A percentile compares a stretch with the other conserved stretches of the same genome.
Evolutionary conservation across 1,284 basidiomycete species (phyloP).

Genomic region (Schizopora paradoxa): DNA sequence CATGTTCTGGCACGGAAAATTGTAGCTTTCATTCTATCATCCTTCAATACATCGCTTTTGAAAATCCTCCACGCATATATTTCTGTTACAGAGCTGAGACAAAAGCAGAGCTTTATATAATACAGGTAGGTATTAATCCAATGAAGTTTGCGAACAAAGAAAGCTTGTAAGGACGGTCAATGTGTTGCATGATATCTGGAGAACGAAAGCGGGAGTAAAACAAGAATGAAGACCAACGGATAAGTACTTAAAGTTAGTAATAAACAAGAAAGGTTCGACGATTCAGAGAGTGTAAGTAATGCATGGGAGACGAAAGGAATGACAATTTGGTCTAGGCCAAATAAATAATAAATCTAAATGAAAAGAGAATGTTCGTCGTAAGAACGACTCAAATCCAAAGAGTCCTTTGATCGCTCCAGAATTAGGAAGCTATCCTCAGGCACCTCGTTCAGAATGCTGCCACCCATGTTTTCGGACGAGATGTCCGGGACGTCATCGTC

Average conservation of each 20-base stretch:
- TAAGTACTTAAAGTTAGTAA: slow-evolving; percentile 11
- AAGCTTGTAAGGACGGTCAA: too few species aligned
- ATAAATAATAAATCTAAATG: slow-evolving; percentile 21
- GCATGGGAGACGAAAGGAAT: too few species aligned
- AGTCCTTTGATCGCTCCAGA: slow-evolving; percentile 48
- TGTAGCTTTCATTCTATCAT: too few species aligned
- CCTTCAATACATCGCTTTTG: not conserved
- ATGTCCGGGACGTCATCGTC: slow-evolving; percentile 37
- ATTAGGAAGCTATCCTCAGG: slow-evolving; percentile 57
- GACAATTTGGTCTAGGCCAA: too few species aligned
- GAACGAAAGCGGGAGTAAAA: slow-evolving; percentile 5
- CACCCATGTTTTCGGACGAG: slow-evolving; percentile 6
- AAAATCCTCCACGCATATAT: too few species aligned
- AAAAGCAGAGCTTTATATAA: too few species aligned
- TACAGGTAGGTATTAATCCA: too few species aligned
- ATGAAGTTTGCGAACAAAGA: too few species aligned
- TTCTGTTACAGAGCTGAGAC: too few species aligned
- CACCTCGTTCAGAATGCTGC: not conserved
- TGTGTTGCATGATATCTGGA: too few species aligned
- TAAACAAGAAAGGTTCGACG: slow-evolving; percentile 22
- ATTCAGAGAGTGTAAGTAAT: slow-evolving; percentile 22
- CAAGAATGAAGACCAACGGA: slow-evolving; percentile 3
- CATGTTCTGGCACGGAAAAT: too few species aligned
- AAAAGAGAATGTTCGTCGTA: slow-evolving; percentile 24
- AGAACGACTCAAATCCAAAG: slow-evolving; percentile 55